Percentiles rank a stretch among this genome's conserved stretches.
Conservation (phyloP, 2,329 filamentous ascomycete species). For the Tolypocladium sp. region DNA sequence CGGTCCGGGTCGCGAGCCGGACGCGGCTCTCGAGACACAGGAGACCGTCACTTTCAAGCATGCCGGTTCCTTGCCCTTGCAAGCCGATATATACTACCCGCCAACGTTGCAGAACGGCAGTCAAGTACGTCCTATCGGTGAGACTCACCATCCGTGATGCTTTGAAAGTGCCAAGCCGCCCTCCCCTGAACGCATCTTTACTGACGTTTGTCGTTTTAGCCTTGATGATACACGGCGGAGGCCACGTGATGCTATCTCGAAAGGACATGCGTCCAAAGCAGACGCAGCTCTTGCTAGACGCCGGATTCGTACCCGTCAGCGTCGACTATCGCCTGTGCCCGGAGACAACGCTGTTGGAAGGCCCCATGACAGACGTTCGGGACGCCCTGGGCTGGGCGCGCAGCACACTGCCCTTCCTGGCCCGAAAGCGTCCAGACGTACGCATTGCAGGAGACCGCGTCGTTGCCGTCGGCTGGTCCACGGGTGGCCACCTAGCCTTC, state of each 20-base stretch:
- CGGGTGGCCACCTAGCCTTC: slow-evolving; percentile 36
- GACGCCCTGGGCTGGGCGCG: slow-evolving; percentile 33
- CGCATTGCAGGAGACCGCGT: slow-evolving; percentile 19
- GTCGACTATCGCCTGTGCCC: slow-evolving; percentile 43
- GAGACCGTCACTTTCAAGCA: too few species aligned
- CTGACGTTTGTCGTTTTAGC: slow-evolving; percentile 11
- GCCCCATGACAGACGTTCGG: slow-evolving; percentile 33
- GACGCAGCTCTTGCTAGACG: slow-evolving; percentile 22
- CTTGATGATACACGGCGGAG: slow-evolving; percentile 36
- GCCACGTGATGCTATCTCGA: slow-evolving; percentile 28
- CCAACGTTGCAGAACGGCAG: too few species aligned
- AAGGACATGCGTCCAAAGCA: slow-evolving; percentile 27
- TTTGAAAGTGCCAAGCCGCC: too few species aligned
- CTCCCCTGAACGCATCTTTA: too few species aligned
- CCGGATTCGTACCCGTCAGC: slow-evolving; percentile 35
- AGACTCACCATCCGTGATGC: too few species aligned
- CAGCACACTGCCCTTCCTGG: slow-evolving; percentile 14
- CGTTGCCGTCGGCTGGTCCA: slow-evolving; percentile 38
- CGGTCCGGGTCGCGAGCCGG: too few species aligned
- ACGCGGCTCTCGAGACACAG: too few species aligned
- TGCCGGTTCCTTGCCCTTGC: not conserved
- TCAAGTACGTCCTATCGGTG: too few species aligned
- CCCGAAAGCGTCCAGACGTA: not conserved
- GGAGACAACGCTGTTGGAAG: slow-evolving; percentile 32
- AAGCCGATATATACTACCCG: not conserved